Evolutionary conservation across 352 stramenopile genomes (phyloP), one percentile per base, ranked within the genome.

Genomic region (Globisporangium polare): DNA sequence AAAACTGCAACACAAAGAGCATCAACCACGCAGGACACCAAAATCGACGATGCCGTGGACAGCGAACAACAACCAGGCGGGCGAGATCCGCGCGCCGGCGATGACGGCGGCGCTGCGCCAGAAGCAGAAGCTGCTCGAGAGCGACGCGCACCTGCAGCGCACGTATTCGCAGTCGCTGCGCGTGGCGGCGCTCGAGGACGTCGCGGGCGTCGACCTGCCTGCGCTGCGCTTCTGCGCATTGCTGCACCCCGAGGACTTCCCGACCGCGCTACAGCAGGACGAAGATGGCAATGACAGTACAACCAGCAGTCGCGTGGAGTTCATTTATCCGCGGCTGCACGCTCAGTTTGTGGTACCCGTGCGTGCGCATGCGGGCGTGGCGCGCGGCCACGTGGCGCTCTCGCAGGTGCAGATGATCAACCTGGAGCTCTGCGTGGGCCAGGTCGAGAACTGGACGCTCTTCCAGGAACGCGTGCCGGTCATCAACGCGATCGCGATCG

Each of bases 11-110:
- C n/a, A n/a, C n/a, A n/a, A n/a, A n/a, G n/a, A n/a, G n/a, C n/a
- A n/a, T n/a, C n/a, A n/a, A n/a, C n/a, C n/a, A n/a, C n/a, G n/a
- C n/a, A 53, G 12, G 39, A 31, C 47, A 35, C 26, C 18, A 54
- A 54, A 39, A 5, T 3, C 17, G 18, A 62, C 35, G 39, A 94
- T 94, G 86, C 81, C 81, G 53, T 94, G 83, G 85, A 86, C 88
- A 50, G 83, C 86, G 22, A 92, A 83, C 81, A 94, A 92, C 73
- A 94, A 94, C 63, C 86, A 84, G 15, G 83, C 83, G 13, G 83
- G 86, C 41, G 78, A 89, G 62, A 80, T 94, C 65, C 85, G 85
- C 64, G 80, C 84, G 58, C 85, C 85, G 10, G 81, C 81, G 62
- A 83, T 90, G 24, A 71, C 80, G 27, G 73, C 83, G 15, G 80